Base-by-base conservation (phyloP, 176 grass and related monocot genomes). In the Avena eriantha region DNA sequence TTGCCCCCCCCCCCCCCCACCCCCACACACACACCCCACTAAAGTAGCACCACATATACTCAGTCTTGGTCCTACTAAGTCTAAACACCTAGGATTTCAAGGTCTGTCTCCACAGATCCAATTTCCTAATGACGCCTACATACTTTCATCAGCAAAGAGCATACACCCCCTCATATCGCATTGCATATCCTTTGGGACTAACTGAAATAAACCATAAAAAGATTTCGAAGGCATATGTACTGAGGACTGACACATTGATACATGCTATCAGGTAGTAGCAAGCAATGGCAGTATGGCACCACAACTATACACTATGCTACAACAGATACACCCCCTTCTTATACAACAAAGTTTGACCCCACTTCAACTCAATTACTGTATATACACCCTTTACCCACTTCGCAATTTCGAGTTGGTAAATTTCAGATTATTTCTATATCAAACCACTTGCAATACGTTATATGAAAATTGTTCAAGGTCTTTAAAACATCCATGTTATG, bases 341-440 rank as follows among this genome's bases (percentile, higher is more conserved):
- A 23, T 10, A 79, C 41, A 60, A 79, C 12, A 60, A 60, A 24
- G 7, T 17, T 17, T 5, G 56, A 7, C n/a, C 14, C 12, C 77
- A 16, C 13, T 79, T 17, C 19, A 50, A 60, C 34, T 50, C 79
- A 47, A 48, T 51, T 66, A 29, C 63, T 82, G 19, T 9, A 79
- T 43, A 79, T n/a, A 33, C 77, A 57, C 80, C 60, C 78, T 59
- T 29, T 68, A 66, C 39, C 19, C 45, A 23, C 57, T 47, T 68
- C 2, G 12, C 47, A 55, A n/a, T 53, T 80, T 14, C 23, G 5
- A 26, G 47, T 48, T 58, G 18, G 31, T 78, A 34, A 59, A 18
- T n/a, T 39, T n/a, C 60, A 64, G 23, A 64, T 29, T 23, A 46
- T 43, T 5, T 41, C 39, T 7, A 41, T 41, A 23, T 36, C 47